Evolutionary conservation across 2,329 filamentous ascomycete genomes (phyloP), one percentile per base, ranked within the genome.

Genomic region (Incumbomyces lentus): DNA sequence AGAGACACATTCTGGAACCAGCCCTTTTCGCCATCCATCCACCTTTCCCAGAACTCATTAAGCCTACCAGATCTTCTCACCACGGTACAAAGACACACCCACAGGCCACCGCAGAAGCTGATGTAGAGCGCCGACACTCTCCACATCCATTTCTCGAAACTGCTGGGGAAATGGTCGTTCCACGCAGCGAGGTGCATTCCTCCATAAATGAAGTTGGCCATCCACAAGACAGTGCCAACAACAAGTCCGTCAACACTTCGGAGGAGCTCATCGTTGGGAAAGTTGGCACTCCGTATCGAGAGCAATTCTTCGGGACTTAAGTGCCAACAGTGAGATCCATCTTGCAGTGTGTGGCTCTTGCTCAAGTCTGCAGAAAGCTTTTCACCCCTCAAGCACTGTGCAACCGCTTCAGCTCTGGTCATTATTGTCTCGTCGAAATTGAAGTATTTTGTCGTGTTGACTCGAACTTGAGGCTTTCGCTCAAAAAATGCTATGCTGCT

Each of bases 1-100:
- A 42, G 30, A 14, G 29, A 11, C 6, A 47, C 13, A 29, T 48
- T 52, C 8, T 52, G 44, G 36, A 49, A 51, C 44, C 51, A 49
- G 19, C 33, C 44, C 18, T 42, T 41, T 32, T 43, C 44, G 18
- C 51, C 51, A 22, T 50, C 47, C 46, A 53, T 52, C 51, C 51
- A 52, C 3, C 36, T 47, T 22, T 51, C 49, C 47, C 52, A 47
- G 41, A 56, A 54, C 2, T 48, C 29, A 30, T 57, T 51, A 8
- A 26, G 22, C 22, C 5, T 26, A 26, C 30, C 3, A 43, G 30
- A 43, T 10, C 17, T 29, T 26, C 14, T 26, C 22, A 26, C 22
- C 22, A 26, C 36, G 17, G 29, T 47, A 14, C 17, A 30, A 16
- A 22, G 13, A 30, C 29, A 36, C 29, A n/a, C 26, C n/a, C 29